Conservation (phyloP, 345 rosid species). For the Geranium rotundifolium region DNA sequence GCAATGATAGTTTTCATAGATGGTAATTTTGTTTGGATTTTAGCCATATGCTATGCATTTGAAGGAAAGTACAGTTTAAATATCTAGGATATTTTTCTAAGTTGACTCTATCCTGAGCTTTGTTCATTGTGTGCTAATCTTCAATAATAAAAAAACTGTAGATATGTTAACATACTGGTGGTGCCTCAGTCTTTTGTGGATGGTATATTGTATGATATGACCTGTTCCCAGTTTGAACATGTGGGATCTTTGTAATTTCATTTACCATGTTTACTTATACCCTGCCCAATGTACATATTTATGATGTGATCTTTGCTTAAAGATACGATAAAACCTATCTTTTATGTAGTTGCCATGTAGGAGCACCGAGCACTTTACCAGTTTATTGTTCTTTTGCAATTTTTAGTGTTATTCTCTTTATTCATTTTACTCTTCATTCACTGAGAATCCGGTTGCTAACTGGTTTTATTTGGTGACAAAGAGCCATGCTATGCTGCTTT, state of each 20-base stretch:
- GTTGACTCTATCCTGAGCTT: background rate
- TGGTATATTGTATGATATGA: background rate
- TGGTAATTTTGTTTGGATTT: background rate
- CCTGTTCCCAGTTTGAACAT: background rate
- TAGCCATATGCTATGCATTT: background rate
- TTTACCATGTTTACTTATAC: background rate
- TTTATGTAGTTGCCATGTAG: too few relatives aligned
- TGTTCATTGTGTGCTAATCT: background rate
- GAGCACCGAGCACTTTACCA: too few relatives aligned
- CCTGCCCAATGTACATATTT: background rate
- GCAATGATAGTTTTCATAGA: background rate
- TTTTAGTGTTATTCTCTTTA: background rate
- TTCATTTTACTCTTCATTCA: background rate
- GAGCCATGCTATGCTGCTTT: constrained; percentile 53
- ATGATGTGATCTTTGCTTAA: background rate
- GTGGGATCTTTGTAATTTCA: background rate
- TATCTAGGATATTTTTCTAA: background rate
- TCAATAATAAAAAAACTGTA: too few relatives aligned
- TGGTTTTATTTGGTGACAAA: constrained; percentile 13
- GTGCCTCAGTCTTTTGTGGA: background rate
- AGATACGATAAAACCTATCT: background rate
- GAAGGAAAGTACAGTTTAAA: background rate
- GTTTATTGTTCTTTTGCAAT: too few relatives aligned
- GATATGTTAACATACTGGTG: background rate
- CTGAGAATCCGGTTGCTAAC: constrained; percentile 9